phyloP scores from a whole-genome alignment of 1,139 yeast genomes.

The Kodamaea sp. region DNA sequence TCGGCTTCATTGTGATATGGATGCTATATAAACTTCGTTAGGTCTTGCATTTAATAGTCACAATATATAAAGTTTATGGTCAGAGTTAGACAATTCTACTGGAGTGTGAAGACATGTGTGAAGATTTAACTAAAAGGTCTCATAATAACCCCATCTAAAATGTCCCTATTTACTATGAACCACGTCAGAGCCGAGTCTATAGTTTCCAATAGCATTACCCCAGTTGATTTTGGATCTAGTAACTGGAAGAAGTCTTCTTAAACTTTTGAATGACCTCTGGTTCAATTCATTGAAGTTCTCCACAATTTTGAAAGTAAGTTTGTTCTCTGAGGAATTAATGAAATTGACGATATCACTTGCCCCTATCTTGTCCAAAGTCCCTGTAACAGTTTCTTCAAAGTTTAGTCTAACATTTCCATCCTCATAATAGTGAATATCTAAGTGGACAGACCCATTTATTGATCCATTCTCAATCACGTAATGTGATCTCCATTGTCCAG shows the following conservation, averaged over 20 bases:
- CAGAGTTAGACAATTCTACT: too few relatives aligned
- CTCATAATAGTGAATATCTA: constrained; percentile 90
- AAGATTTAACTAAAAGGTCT: too few relatives aligned
- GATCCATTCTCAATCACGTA: constrained; percentile 46
- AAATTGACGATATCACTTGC: constrained; percentile 45
- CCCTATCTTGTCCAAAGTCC: constrained; percentile 13
- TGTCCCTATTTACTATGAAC: constrained; percentile 29
- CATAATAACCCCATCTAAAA: too few relatives aligned
- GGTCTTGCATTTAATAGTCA: constrained; percentile 2
- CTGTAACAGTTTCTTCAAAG: constrained; percentile 45
- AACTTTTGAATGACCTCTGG: constrained; percentile 76
- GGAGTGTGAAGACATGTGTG: too few relatives aligned
- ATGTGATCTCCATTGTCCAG: constrained; percentile 83
- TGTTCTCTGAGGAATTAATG: constrained; percentile 61
- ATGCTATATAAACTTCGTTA: constrained; percentile 49
- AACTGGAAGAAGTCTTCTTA: constrained; percentile 89
- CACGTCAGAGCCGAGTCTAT: constrained; percentile 85
- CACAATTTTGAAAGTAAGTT: constrained; percentile 60
- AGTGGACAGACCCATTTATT: constrained; percentile 55
- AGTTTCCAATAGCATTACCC: constrained; percentile 92
- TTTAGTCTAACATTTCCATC: constrained; percentile 91
- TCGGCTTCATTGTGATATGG: constrained; percentile 66
- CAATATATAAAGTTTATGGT: constrained; percentile 1
- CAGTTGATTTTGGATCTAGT: constrained; percentile 91
- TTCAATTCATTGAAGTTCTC: constrained; percentile 70